Evolutionary conservation across 371 early-diverging fungal species (phyloP).

Genomic region (Blastocladiella emersonii): DNA sequence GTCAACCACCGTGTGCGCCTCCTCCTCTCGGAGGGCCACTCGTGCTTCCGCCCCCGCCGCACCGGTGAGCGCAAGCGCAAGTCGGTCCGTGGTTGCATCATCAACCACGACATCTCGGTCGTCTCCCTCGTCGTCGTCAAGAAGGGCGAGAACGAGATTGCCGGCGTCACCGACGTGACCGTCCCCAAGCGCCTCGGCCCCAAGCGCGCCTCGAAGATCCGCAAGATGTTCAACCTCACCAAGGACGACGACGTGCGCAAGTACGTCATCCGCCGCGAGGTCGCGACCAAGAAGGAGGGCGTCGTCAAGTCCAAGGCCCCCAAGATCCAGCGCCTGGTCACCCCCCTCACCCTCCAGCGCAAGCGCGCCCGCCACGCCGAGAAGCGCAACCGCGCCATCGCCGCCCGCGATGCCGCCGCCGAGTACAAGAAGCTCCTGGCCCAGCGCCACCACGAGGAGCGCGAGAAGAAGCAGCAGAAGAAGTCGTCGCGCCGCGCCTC

Average conservation of each 20-base stretch:
- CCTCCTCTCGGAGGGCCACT: slow-evolving; percentile 91
- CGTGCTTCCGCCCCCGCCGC: slow-evolving; percentile 97
- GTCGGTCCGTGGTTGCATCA: slow-evolving; percentile 98
- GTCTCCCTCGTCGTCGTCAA: slow-evolving; percentile 89
- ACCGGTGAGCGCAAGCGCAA: slow-evolving; percentile 98
- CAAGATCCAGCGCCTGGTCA: slow-evolving; percentile 93
- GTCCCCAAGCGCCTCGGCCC: slow-evolving; percentile 93
- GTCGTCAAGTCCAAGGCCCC: slow-evolving; percentile 86
- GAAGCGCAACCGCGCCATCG: slow-evolving; percentile 65
- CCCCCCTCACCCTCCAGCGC: slow-evolving; percentile 86
- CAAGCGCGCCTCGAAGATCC: slow-evolving; percentile 96
- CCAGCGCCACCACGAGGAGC: slow-evolving; percentile 73
- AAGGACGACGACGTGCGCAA: slow-evolving; percentile 96
- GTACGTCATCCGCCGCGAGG: slow-evolving; percentile 93
- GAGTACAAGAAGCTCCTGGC: slow-evolving; percentile 86
- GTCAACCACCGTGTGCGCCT: slow-evolving; percentile 88
- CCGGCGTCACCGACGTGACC: slow-evolving; percentile 89
- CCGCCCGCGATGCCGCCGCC: slow-evolving; percentile 71
- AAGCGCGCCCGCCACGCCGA: slow-evolving; percentile 70
- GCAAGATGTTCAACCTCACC: slow-evolving; percentile 91
- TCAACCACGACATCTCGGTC: slow-evolving; percentile 88
- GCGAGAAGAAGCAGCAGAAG: slow-evolving; percentile 28
- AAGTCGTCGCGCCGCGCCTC: background rate
- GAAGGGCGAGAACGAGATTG: slow-evolving; percentile 90
- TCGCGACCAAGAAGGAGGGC: slow-evolving; percentile 59